These are phyloP conservation scores for Mucor saturninus DNA, from an alignment of 371 early-diverging fungal genomes.

Conservation along the genomic window DNA sequence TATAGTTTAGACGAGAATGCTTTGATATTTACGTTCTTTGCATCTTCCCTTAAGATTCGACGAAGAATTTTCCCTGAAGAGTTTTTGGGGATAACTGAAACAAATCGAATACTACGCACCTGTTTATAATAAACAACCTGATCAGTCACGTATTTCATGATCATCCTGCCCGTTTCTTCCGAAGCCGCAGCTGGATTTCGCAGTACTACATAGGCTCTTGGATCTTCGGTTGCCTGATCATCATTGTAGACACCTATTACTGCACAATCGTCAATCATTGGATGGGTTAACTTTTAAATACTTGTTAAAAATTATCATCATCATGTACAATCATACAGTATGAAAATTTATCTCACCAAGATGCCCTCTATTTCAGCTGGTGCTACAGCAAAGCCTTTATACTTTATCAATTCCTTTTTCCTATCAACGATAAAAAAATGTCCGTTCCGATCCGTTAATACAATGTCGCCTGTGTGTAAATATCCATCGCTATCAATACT, in stretches of 20 bases:
- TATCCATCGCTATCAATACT: slow-evolving; percentile 67
- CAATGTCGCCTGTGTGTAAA: slow-evolving; percentile 86
- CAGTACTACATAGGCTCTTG: slow-evolving; percentile 69
- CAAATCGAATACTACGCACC: slow-evolving; percentile 75
- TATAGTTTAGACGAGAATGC: too few relatives aligned
- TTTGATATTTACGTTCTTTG: slow-evolving; percentile 7
- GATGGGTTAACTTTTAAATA: slow-evolving; percentile 45
- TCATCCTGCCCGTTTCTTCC: slow-evolving; percentile 25
- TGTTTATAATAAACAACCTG: slow-evolving; percentile 73
- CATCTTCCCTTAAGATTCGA: slow-evolving; percentile 31
- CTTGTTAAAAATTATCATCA: background rate
- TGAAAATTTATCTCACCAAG: slow-evolving; percentile 1
- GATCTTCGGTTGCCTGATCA: slow-evolving; percentile 70
- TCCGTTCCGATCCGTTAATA: slow-evolving; percentile 58
- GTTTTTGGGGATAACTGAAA: slow-evolving; percentile 70
- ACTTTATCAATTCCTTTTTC: slow-evolving; percentile 76
- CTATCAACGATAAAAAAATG: slow-evolving; percentile 71
- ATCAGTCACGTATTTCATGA: slow-evolving; percentile 59
- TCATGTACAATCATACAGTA: background rate
- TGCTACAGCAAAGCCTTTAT: slow-evolving; percentile 69
- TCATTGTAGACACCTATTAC: slow-evolving; percentile 61
- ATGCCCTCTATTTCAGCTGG: slow-evolving; percentile 21
- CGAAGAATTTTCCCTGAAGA: slow-evolving; percentile 83
- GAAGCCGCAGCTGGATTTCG: slow-evolving; percentile 16
- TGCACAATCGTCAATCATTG: slow-evolving; percentile 67